Evolutionary conservation across 2,329 filamentous ascomycete species (phyloP), one percentile per base, ranked within the genome.

Genomic region (Apiospora malaysiana): DNA sequence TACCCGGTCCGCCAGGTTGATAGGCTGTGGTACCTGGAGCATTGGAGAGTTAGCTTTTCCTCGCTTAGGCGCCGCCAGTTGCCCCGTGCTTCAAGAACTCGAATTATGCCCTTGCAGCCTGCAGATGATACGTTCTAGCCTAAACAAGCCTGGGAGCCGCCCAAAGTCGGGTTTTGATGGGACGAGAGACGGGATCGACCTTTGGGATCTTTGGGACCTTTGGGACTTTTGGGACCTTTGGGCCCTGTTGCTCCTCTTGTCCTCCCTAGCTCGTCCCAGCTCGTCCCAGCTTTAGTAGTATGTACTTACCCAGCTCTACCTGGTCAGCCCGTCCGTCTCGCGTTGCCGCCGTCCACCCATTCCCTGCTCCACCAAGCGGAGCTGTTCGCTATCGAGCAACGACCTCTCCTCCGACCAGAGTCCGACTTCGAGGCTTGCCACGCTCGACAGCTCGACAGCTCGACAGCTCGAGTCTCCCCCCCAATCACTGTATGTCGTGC

Each of bases 81-180:
- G 51, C 51, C 51, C 51, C 51, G 51, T 59, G 51, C 51, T 59
- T 59, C 51, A 32, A 37, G 25, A 18, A 10, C 51, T 59, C 51
- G 27, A 27, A 59, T 59, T 59, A 59, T 59, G 51, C 51, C 51
- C 51, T 59, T 37, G 51, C 25, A 4, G 32, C 32, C 6, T 32
- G 32, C 32, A 37, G 51, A 59, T 37, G 16, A 59, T 21, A 37
- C 51, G 27, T 10, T 59, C 51, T 59, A 59, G 51, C 51, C 51
- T 59, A 32, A 59, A 37, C 27, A n/a, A 32, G 51, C 27, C 27
- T 59, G 25, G 51, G 51, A 59, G 51, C 51, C 51, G 51, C 51
- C 51, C 51, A 32, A 37, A 21, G 51, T 59, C 49, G 49, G 49
- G 49, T 56, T 56, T 56, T 56, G 49, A 56, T 56, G 49, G 49